Evolutionary conservation across 768 basidiomycete genomes (phyloP).

Genomic region (Lactarius quietus): DNA sequence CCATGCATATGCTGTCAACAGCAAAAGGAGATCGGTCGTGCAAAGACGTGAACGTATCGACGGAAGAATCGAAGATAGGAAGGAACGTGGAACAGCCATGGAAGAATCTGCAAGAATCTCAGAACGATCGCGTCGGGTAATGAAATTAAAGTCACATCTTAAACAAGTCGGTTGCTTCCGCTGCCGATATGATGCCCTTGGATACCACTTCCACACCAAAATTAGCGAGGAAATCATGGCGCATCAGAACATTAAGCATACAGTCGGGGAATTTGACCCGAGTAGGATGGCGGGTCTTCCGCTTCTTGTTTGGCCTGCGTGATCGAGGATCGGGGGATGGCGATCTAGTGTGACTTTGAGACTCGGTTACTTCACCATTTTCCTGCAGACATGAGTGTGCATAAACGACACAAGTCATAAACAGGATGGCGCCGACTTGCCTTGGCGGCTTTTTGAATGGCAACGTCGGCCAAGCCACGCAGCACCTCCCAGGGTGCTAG

Average conservation of each 20-base stretch:
- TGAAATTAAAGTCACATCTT: constrained; percentile 54
- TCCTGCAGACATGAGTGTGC: constrained; percentile 44
- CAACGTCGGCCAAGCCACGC: constrained; percentile 76
- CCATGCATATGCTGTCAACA: constrained; percentile 90
- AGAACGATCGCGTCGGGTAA: constrained; percentile 23
- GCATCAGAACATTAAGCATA: constrained; percentile 31
- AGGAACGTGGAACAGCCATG: constrained; percentile 90
- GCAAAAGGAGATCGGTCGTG: constrained; percentile 91
- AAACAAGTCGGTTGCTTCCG: constrained; percentile 83
- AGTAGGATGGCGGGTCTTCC: constrained; percentile 62
- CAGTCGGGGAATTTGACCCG: constrained; percentile 77
- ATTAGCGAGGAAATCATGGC: constrained; percentile 9
- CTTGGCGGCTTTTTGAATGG: constrained; percentile 74
- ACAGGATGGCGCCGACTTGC: constrained; percentile 36
- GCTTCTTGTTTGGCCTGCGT: constrained; percentile 63
- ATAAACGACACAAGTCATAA: neutral
- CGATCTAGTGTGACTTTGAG: constrained; percentile 70
- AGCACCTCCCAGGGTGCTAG: constrained; percentile 87
- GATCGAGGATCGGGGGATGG: constrained; percentile 65
- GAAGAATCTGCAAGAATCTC: constrained; percentile 60
- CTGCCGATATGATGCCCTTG: constrained; percentile 74
- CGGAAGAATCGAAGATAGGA: constrained; percentile 77
- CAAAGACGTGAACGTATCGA: constrained; percentile 84
- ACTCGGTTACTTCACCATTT: constrained; percentile 72
- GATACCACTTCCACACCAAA: constrained; percentile 59